Evolutionary conservation across 768 basidiomycete species (phyloP).

Genomic region (Mycena amicta): DNA sequence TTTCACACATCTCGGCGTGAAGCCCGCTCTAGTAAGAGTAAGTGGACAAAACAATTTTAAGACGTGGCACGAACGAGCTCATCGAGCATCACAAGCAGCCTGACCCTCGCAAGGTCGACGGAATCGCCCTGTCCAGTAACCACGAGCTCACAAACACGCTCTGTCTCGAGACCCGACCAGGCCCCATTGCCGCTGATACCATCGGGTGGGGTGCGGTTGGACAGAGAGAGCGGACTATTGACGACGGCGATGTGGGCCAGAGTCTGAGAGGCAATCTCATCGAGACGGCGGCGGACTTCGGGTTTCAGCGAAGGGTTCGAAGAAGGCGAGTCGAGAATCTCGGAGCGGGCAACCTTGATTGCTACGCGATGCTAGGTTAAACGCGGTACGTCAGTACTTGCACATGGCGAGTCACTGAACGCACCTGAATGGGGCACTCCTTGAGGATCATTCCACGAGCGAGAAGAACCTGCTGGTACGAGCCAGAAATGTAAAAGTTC

Average conservation of each 20-base stretch:
- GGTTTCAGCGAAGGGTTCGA: conserved; percentile 80
- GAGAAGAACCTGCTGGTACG: conserved; percentile 90
- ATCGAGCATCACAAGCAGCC: conserved; percentile 91
- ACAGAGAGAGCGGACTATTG: conserved; percentile 76
- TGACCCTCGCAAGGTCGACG: conserved; percentile 88
- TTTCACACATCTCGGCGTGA: conserved; percentile 88
- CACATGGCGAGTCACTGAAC: conserved; percentile 18
- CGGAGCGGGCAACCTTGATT: conserved; percentile 90
- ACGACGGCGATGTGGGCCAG: conserved; percentile 92
- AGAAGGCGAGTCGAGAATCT: conserved; percentile 85
- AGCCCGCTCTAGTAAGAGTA: conserved; percentile 70
- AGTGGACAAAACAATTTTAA: background rate
- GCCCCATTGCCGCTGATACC: conserved; percentile 76
- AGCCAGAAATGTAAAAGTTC: conserved; percentile 91
- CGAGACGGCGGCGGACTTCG: conserved; percentile 82
- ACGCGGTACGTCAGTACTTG: conserved; percentile 19
- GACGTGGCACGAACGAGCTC: conserved; percentile 70
- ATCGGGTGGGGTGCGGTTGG: conserved; percentile 75
- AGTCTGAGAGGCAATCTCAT: conserved; percentile 93
- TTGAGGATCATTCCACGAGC: conserved; percentile 88
- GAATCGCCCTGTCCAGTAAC: conserved; percentile 87
- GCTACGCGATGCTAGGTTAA: conserved; percentile 70
- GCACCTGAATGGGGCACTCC: conserved; percentile 84
- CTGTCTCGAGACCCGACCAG: conserved; percentile 91
- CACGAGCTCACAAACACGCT: conserved; percentile 90